These are phyloP conservation scores for Myxozyma nipponensis DNA, from an alignment of 805 yeast genomes.

Conservation along the genomic window DNA sequence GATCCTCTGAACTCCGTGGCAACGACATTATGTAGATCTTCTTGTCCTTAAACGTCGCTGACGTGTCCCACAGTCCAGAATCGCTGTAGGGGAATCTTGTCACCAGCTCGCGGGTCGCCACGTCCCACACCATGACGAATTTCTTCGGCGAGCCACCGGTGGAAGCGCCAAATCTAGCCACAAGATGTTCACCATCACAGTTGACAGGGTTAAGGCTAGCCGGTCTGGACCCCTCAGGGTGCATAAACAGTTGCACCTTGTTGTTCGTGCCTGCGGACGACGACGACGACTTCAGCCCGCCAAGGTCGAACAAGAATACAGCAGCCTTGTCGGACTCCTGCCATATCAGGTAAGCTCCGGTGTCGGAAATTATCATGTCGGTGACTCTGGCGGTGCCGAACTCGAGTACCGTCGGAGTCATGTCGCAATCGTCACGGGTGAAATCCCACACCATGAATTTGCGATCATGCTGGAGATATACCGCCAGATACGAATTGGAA, in stretches of 20 bases:
- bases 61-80: slow-evolving; percentile 28
- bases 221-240: slow-evolving; percentile 18
- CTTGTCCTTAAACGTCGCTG: slow-evolving; percentile 20
- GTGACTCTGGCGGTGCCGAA: slow-evolving; percentile 21
- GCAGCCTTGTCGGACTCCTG: slow-evolving; percentile 26
- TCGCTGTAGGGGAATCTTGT: slow-evolving; percentile 24
- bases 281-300: not conserved
- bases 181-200: slow-evolving; percentile 28
- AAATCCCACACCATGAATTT: slow-evolving; percentile 26
- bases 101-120: slow-evolving; percentile 14
- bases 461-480: slow-evolving; percentile 19
- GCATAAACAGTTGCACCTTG: slow-evolving; percentile 10
- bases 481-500: slow-evolving; percentile 18
- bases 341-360: slow-evolving; percentile 19
- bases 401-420: slow-evolving; percentile 15
- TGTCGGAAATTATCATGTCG: slow-evolving; percentile 20
- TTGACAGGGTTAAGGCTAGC: slow-evolving; percentile 22
- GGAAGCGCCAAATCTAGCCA: slow-evolving; percentile 20
- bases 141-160: slow-evolving; percentile 25
- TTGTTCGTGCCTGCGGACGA: not conserved
- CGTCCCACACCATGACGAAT: slow-evolving; percentile 24
- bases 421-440: not conserved
- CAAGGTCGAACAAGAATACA: slow-evolving; percentile 19
- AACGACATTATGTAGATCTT: slow-evolving; percentile 24
- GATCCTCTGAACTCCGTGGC: slow-evolving; percentile 16